Evolutionary conservation across 2,329 filamentous ascomycete species (phyloP).

Genomic region (Phialophora verrucosa): DNA sequence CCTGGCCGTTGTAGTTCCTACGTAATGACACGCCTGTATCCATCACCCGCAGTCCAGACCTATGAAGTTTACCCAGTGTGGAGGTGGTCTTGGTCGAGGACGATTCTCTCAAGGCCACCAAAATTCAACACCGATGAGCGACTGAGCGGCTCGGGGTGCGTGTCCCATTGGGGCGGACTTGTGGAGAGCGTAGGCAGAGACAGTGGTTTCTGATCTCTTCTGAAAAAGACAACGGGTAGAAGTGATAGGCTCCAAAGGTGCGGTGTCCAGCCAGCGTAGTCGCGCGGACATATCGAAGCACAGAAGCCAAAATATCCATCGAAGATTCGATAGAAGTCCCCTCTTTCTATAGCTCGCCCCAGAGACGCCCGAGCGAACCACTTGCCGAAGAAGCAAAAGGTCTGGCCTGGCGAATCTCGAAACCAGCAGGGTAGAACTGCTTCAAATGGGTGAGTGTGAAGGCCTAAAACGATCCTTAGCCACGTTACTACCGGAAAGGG

Average conservation of each 20-base stretch:
- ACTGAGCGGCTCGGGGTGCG: not conserved
- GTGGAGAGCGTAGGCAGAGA: not conserved
- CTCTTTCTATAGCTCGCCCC: not conserved
- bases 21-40: no score
- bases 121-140: not conserved
- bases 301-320: not conserved
- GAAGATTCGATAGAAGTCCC: not conserved
- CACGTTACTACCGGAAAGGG: not conserved
- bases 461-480: not conserved
- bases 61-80: no score
- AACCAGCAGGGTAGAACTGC: not conserved
- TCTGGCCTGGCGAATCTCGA: not conserved
- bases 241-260: not conserved
- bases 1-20: no score
- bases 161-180: not conserved
- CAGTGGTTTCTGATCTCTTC: not conserved
- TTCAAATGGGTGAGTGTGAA: not conserved
- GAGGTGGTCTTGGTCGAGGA: no score
- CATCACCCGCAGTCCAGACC: no score
- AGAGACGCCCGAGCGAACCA: not conserved
- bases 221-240: not conserved
- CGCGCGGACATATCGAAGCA: not conserved
- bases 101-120: no score
- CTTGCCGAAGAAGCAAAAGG: not conserved
- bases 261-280: not conserved